Evolutionary conservation across 2,329 filamentous ascomycete species (phyloP).

Genomic region (Blastomyces gilchristii): DNA sequence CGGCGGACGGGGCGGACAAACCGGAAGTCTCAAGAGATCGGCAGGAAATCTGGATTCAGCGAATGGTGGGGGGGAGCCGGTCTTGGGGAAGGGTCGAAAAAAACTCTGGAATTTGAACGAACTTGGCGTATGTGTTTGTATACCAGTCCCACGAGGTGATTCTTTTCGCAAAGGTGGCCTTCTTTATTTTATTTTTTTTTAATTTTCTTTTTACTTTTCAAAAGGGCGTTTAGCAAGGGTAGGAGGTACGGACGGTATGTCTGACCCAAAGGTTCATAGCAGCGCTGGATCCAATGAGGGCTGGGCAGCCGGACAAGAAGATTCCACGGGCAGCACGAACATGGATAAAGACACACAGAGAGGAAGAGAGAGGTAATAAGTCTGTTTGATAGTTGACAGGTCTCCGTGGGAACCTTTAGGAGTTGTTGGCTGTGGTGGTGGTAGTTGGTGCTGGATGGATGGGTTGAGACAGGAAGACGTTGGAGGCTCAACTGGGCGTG

Average conservation of each 20-base stretch:
- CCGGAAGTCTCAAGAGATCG: background rate
- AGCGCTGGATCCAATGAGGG: background rate
- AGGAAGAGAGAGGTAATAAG: background rate
- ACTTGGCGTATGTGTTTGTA: background rate
- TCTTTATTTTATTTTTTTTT: too few relatives aligned
- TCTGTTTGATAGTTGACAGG: background rate
- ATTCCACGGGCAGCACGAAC: background rate
- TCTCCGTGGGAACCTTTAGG: background rate
- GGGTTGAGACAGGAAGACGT: background rate
- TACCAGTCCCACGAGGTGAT: background rate
- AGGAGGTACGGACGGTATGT: background rate
- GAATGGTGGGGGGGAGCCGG: background rate
- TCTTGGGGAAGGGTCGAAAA: too few relatives aligned
- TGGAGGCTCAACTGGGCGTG: slow-evolving; percentile 3
- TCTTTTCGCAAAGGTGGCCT: background rate
- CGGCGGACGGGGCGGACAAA: background rate
- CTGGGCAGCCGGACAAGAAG: background rate
- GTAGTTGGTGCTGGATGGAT: background rate
- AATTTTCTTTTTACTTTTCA: too few relatives aligned
- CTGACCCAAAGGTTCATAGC: background rate
- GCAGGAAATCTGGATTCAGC: background rate
- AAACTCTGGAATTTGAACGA: background rate
- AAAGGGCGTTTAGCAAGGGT: background rate
- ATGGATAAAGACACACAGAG: background rate
- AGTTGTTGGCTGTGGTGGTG: slow-evolving; percentile 2